phyloP scores from a whole-genome alignment of 2,329 filamentous ascomycete genomes.

The Colletotrichum destructivum region DNA sequence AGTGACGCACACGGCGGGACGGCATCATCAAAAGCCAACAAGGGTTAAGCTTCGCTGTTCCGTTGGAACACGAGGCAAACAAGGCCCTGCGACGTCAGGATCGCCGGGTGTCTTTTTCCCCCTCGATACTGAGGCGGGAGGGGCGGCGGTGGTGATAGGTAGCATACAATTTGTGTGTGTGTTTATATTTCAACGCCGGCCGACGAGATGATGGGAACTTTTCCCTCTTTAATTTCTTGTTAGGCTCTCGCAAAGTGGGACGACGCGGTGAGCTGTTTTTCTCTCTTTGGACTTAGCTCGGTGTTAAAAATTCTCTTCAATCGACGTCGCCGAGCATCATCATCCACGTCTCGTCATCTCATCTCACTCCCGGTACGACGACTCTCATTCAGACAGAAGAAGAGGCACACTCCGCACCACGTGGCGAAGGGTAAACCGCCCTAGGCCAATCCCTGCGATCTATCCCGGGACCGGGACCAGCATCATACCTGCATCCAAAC shows the following conservation, averaged over 20 bases:
- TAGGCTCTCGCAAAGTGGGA: conserved; percentile 30
- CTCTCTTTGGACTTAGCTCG: conserved; percentile 16
- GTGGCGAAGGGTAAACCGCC: background rate
- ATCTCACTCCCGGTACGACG: too few relatives aligned
- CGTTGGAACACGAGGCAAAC: background rate
- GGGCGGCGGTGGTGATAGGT: background rate
- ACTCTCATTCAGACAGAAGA: too few relatives aligned
- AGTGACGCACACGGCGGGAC: conserved; percentile 14
- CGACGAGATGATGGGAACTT: background rate
- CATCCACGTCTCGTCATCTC: too few relatives aligned
- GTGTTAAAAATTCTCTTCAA: background rate
- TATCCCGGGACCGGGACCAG: too few relatives aligned
- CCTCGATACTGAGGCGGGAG: background rate
- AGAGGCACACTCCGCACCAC: background rate
- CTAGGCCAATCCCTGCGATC: background rate
- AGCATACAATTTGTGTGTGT: too few relatives aligned
- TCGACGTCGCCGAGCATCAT: conserved; percentile 19
- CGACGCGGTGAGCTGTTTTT: conserved; percentile 27
- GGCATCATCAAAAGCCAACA: background rate
- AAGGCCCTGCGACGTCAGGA: background rate
- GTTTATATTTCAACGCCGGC: too few relatives aligned
- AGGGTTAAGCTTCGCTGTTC: conserved; percentile 9
- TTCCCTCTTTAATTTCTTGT: background rate
- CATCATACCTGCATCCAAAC: too few relatives aligned
- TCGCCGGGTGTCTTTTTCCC: background rate